Evolutionary conservation across 768 basidiomycete genomes (phyloP).

Genomic region (Suillus occidentalis): DNA sequence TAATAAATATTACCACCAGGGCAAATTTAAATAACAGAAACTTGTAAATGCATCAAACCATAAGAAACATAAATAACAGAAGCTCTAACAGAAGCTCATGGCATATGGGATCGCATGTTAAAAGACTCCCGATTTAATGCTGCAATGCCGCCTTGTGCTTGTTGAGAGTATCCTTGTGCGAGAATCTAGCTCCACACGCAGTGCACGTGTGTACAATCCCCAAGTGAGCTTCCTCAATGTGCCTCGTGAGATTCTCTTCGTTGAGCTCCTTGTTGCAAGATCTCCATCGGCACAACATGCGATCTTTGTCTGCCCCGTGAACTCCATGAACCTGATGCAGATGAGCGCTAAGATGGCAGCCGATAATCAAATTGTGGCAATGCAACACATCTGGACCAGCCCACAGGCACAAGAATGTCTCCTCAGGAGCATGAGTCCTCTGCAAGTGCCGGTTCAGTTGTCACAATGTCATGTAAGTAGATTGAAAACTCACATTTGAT

Average conservation of each 20-base stretch:
- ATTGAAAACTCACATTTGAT: neutral
- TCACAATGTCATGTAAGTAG: neutral
- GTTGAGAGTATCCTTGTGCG: conserved; percentile 21
- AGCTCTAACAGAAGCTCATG: neutral
- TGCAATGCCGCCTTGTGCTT: conserved; percentile 13
- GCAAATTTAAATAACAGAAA: neutral
- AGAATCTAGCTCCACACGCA: conserved; percentile 13
- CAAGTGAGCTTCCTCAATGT: conserved; percentile 27
- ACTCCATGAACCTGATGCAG: neutral
- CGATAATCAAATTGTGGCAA: neutral
- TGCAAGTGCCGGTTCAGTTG: neutral
- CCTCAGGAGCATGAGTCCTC: neutral
- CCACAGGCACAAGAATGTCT: neutral
- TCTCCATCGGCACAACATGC: neutral
- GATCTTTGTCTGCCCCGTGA: neutral
- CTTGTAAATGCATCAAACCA: neutral
- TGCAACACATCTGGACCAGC: too few species aligned
- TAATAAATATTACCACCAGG: neutral
- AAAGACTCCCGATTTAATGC: neutral
- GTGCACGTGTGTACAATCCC: conserved; percentile 20
- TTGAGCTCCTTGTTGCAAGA: neutral
- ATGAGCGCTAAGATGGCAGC: neutral
- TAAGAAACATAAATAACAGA: neutral
- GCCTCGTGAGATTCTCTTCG: conserved; percentile 8
- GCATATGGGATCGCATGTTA: neutral